Conservation (phyloP, 2,329 filamentous ascomycete species). For the Xylaria sp. region DNA sequence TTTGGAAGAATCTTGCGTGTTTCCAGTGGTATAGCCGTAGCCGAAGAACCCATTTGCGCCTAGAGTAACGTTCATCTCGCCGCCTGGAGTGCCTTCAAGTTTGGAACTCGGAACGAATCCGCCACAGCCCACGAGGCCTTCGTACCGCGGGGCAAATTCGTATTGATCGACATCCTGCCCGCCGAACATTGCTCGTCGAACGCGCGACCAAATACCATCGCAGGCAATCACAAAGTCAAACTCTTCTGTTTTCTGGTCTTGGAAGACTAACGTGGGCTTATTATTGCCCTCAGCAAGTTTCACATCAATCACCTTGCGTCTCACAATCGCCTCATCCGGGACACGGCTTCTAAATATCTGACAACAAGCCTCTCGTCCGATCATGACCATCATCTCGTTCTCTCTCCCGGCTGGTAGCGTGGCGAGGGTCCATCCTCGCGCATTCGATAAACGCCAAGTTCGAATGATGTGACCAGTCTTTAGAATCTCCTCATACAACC, state of each 20-base stretch:
- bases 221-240: constrained; percentile 36
- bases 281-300: constrained; percentile 31
- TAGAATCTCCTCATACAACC: constrained; percentile 27
- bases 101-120: constrained; percentile 35
- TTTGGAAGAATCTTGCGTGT: constrained; percentile 27
- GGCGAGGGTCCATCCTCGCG: constrained; percentile 32
- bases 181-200: constrained; percentile 32
- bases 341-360: constrained; percentile 31
- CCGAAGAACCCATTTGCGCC: constrained; percentile 38
- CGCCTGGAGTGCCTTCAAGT: constrained; percentile 26
- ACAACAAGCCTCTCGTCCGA: constrained; percentile 34
- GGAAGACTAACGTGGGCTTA: constrained; percentile 32
- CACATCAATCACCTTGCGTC: constrained; percentile 33
- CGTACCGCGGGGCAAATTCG: constrained; percentile 34
- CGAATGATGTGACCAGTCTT: constrained; percentile 34
- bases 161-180: constrained; percentile 30
- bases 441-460: constrained; percentile 35
- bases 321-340: constrained; percentile 27
- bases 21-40: constrained; percentile 34
- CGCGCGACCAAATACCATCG: constrained; percentile 35
- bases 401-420: constrained; percentile 13
- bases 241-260: constrained; percentile 27
- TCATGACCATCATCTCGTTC: constrained; percentile 34
- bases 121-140: constrained; percentile 34
- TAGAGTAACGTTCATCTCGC: constrained; percentile 36